Percentiles rank a stretch among this genome's conserved stretches.
phyloP scores from a whole-genome alignment of 768 basidiomycete species.

The Thelephora aurantiotincta region DNA sequence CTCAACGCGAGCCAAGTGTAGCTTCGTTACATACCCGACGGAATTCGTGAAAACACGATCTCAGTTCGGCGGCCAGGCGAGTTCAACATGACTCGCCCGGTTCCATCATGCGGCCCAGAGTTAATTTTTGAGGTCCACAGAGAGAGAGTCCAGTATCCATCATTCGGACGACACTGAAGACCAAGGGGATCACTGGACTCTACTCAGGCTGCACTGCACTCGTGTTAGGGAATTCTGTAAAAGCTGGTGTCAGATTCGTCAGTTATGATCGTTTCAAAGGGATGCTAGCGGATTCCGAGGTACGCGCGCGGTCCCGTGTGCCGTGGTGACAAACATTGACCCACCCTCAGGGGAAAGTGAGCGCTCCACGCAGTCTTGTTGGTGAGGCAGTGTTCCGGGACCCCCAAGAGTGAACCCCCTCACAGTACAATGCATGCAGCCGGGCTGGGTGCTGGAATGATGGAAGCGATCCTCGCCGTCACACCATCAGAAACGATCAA shows the following conservation, averaged over 20 bases:
- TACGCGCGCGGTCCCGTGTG: conserved; percentile 19
- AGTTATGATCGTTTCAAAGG: conserved; percentile 90
- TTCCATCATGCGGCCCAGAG: background rate
- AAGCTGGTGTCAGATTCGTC: conserved; percentile 93
- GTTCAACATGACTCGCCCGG: conserved; percentile 3
- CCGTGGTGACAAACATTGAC: conserved; percentile 1
- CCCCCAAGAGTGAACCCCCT: background rate
- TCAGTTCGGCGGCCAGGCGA: conserved; percentile 75
- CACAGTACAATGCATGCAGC: conserved; percentile 22
- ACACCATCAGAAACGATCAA: conserved; percentile 99
- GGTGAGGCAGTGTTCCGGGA: conserved; percentile 27
- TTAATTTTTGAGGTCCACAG: conserved; percentile 18
- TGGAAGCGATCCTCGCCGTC: conserved; percentile 86
- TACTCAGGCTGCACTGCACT: conserved; percentile 89
- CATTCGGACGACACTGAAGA: conserved; percentile 54
- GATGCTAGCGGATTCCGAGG: conserved; percentile 70
- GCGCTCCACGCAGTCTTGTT: conserved; percentile 69
- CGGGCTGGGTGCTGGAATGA: conserved; percentile 80
- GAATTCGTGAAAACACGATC: conserved; percentile 91
- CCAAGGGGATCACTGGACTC: conserved; percentile 71
- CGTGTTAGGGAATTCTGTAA: conserved; percentile 74
- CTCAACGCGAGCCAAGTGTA: conserved; percentile 23
- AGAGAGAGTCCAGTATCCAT: conserved; percentile 63
- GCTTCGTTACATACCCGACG: conserved; percentile 77
- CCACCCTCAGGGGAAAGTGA: conserved; percentile 68